Conservation (phyloP, 192 early-diverging fungal genomes). For the Backusella parvicylindrica region DNA sequence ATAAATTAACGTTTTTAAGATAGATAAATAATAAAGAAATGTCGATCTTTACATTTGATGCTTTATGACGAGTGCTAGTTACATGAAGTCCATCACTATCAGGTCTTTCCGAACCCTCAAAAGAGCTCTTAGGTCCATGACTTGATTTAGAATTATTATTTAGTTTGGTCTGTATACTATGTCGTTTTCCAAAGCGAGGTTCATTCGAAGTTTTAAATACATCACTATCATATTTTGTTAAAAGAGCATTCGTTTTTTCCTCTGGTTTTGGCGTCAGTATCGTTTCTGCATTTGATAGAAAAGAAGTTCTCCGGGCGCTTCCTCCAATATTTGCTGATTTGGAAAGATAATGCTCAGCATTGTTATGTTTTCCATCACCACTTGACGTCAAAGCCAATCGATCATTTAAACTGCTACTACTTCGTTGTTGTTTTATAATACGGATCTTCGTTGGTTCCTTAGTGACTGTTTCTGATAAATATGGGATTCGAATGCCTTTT, state of each 20-base stretch:
- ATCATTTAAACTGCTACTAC: slow-evolving; percentile 27
- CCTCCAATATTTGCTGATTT: slow-evolving; percentile 19
- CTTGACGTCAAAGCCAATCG: background rate
- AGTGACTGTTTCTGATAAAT: slow-evolving; percentile 29
- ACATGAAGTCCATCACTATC: slow-evolving; percentile 3
- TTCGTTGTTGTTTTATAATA: slow-evolving; percentile 2
- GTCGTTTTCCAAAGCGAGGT: slow-evolving; percentile 25
- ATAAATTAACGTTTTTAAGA: background rate
- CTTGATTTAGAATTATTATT: background rate
- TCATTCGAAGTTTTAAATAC: slow-evolving; percentile 23
- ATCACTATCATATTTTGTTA: slow-evolving; percentile 19
- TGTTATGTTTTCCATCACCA: background rate
- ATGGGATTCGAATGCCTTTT: slow-evolving; percentile 49
- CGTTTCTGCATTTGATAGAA: slow-evolving; percentile 5
- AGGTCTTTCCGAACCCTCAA: slow-evolving; percentile 8
- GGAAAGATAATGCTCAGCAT: slow-evolving; percentile 26
- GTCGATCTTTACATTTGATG: slow-evolving; percentile 7
- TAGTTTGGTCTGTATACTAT: background rate
- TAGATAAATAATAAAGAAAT: background rate
- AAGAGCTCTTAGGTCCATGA: slow-evolving; percentile 2
- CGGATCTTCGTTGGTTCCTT: background rate
- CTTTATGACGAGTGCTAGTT: background rate
- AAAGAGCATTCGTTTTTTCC: background rate
- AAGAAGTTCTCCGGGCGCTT: slow-evolving; percentile 10
- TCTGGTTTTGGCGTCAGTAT: background rate